These are phyloP conservation scores for Corylus heterophylla DNA, from an alignment of 306 rosid genomes.

Conservation along the genomic window DNA sequence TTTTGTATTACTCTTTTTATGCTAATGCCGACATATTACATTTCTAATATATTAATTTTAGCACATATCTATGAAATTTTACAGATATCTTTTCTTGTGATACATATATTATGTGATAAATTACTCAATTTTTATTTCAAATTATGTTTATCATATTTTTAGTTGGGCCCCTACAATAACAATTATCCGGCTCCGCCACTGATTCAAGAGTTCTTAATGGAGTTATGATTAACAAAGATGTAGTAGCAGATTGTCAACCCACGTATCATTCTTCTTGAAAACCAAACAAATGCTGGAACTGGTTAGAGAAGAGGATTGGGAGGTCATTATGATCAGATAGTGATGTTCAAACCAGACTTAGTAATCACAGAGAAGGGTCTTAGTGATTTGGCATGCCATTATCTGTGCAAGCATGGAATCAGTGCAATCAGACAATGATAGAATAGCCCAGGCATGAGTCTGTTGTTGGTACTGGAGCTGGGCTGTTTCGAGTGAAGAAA, in stretches of 20 bases:
- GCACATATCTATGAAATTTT: too few species aligned
- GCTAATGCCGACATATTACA: too few species aligned
- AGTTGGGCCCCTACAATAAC: too few species aligned
- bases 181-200: too few species aligned
- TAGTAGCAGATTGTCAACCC: slow-evolving; percentile 86
- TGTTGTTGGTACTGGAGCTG: slow-evolving; percentile 94
- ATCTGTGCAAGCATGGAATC: slow-evolving; percentile 79
- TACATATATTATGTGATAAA: too few species aligned
- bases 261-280: slow-evolving; percentile 87
- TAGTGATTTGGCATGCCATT: slow-evolving; percentile 96
- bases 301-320: slow-evolving; percentile 94
- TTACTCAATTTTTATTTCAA: too few species aligned
- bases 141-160: too few species aligned
- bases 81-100: too few species aligned
- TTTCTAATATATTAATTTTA: too few species aligned
- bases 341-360: slow-evolving; percentile 86
- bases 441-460: slow-evolving; percentile 94
- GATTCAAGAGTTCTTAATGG: slow-evolving; percentile 86
- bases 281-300: slow-evolving; percentile 92
- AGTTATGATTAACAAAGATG: slow-evolving; percentile 94
- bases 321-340: slow-evolving; percentile 73
- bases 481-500: slow-evolving; percentile 87
- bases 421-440: slow-evolving; percentile 85
- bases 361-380: slow-evolving; percentile 95
- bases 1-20: too few species aligned